Conservation (phyloP, 495 filamentous ascomycete species). For the Pyrenula massariospora region DNA sequence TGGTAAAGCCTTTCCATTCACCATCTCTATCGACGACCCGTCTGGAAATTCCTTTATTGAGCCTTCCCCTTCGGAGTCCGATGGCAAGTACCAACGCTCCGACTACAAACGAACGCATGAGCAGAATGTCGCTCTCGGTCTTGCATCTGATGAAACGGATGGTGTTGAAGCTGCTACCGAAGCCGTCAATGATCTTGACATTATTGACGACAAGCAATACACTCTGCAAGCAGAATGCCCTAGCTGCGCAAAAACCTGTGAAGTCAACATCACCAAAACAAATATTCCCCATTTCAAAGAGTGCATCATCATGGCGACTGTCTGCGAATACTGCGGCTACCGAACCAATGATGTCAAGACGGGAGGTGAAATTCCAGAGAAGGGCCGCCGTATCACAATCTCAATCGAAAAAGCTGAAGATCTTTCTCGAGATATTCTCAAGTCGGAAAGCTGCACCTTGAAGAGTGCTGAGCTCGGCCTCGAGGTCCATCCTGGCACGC, state of each 20-base stretch:
- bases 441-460: constrained; percentile 83
- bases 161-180: constrained; percentile 9
- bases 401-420: constrained; percentile 62
- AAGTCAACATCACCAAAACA: constrained; percentile 89
- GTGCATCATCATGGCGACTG: constrained; percentile 80
- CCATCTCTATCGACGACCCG: constrained; percentile 73
- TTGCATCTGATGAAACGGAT: constrained; percentile 32
- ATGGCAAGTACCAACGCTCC: constrained; percentile 65
- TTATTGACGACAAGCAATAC: constrained; percentile 82
- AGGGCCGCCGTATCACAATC: constrained; percentile 74
- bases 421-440: constrained; percentile 84
- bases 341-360: constrained; percentile 93
- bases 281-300: constrained; percentile 95
- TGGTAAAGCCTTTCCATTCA: constrained; percentile 74
- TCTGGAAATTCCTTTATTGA: constrained; percentile 98
- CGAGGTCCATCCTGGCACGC: constrained; percentile 74
- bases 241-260: constrained; percentile 70
- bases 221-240: constrained; percentile 83
- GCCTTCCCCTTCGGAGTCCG: constrained; percentile 58
- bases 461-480: constrained; percentile 76
- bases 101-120: constrained; percentile 73
- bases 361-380: constrained; percentile 79
- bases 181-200: constrained; percentile 52
- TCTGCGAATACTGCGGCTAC: constrained; percentile 86
- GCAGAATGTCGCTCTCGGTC: constrained; percentile 74